These are phyloP conservation scores for Starmerella vaccinii DNA, from an alignment of 805 yeast species.

Conservation along the genomic window DNA sequence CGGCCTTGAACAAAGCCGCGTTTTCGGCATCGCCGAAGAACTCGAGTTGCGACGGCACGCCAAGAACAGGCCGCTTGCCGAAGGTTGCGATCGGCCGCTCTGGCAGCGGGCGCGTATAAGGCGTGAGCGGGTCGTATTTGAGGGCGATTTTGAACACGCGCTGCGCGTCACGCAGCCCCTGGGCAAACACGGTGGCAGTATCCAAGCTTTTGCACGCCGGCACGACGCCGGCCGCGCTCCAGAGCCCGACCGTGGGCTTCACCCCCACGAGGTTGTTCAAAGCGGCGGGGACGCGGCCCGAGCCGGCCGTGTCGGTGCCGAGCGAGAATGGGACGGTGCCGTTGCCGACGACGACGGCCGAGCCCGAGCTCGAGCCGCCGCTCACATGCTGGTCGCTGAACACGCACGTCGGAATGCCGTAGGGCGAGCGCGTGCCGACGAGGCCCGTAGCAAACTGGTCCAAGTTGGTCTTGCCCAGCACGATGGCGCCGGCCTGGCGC, in stretches of 20 bases:
- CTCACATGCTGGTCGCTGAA: conserved; percentile 69
- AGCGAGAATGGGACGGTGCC: conserved; percentile 82
- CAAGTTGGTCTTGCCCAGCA: conserved; percentile 86
- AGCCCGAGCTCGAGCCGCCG: conserved; percentile 95
- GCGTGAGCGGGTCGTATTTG: conserved; percentile 61
- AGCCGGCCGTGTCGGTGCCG: conserved; percentile 97
- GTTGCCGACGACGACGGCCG: conserved; percentile 82
- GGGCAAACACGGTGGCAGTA: conserved; percentile 77
- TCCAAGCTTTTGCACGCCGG: conserved; percentile 95
- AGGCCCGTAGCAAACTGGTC: conserved; percentile 98
- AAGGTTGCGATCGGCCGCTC: conserved; percentile 51
- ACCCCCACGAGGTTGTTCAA: conserved; percentile 84
- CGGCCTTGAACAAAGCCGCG: conserved; percentile 52
- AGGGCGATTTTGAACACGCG: conserved; percentile 60
- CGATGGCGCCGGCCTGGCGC: conserved; percentile 82
- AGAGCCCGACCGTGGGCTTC: conserved; percentile 83
- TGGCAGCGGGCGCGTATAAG: conserved; percentile 72
- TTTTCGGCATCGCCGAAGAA: conserved; percentile 81
- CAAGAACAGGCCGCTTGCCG: conserved; percentile 53
- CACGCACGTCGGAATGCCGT: conserved; percentile 77
- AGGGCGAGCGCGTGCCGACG: conserved; percentile 91
- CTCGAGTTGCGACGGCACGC: conserved; percentile 51
- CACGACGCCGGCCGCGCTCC: conserved; percentile 84
- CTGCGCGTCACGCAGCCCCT: conserved; percentile 76
- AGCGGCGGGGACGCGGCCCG: conserved; percentile 96